phyloP scores from a whole-genome alignment of 345 rosid species.

The Moringa oleifera region DNA sequence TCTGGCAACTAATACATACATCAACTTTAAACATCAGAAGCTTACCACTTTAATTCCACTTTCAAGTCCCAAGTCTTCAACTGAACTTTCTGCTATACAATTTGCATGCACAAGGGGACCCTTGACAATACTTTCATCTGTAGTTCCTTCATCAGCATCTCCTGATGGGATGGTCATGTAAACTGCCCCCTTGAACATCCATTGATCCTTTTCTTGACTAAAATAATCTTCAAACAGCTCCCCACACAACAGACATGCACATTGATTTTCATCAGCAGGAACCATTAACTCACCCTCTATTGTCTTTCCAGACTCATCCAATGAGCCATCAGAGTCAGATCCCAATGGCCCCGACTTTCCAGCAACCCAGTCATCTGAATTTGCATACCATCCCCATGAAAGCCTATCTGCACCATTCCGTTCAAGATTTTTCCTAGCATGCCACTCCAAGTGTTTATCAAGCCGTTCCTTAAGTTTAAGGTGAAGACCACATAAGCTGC shows the following conservation, averaged over 20 bases:
- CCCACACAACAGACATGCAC: slow-evolving; percentile 83
- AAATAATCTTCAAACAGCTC: slow-evolving; percentile 84
- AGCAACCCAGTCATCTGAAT: slow-evolving; percentile 56
- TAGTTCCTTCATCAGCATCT: slow-evolving; percentile 15
- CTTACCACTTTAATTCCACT: slow-evolving; percentile 58
- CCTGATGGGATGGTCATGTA: slow-evolving; percentile 34
- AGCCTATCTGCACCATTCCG: slow-evolving; percentile 20
- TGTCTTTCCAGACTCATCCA: slow-evolving; percentile 29
- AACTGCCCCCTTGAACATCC: slow-evolving; percentile 87
- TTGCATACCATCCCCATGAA: slow-evolving; percentile 71
- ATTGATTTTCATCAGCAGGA: slow-evolving; percentile 78
- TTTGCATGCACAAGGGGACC: slow-evolving; percentile 64
- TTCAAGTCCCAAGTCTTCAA: slow-evolving; percentile 45
- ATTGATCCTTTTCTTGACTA: slow-evolving; percentile 42
- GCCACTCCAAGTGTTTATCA: slow-evolving; percentile 76
- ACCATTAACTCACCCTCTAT: slow-evolving; percentile 43
- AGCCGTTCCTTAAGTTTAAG: slow-evolving; percentile 63
- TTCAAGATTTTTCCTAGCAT: slow-evolving; percentile 41
- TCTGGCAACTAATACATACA: too few species aligned
- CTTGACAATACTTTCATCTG: slow-evolving; percentile 22
- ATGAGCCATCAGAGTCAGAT: slow-evolving; percentile 27
- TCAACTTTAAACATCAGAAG: not conserved
- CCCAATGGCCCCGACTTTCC: slow-evolving; percentile 38
- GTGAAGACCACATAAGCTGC: slow-evolving; percentile 70
- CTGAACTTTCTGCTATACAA: slow-evolving; percentile 50